Conservation (phyloP, 1,284 basidiomycete species). For the Polyporus tsugae region DNA sequence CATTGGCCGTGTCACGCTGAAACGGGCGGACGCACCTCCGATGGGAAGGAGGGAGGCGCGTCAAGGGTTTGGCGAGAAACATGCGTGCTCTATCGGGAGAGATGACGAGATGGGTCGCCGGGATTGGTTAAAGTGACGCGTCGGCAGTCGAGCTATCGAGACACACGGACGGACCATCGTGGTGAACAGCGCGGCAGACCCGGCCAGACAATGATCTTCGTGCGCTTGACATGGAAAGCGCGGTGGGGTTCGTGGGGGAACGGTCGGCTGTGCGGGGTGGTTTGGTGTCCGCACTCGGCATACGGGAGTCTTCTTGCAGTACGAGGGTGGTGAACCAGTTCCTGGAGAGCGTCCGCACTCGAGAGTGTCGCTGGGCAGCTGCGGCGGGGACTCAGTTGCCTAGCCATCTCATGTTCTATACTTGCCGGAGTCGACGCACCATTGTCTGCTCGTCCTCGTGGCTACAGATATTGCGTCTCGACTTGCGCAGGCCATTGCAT, state of each 20-base stretch:
- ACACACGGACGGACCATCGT: slow-evolving; percentile 3
- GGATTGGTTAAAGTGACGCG: neutral
- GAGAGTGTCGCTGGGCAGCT: neutral
- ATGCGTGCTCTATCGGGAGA: neutral
- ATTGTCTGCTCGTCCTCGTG: neutral
- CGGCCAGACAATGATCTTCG: neutral
- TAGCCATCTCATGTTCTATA: neutral
- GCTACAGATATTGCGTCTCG: neutral
- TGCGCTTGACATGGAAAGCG: slow-evolving; percentile 1
- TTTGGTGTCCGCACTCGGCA: neutral
- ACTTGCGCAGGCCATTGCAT: neutral
- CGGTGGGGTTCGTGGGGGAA: neutral
- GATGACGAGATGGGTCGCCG: neutral
- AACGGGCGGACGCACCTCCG: neutral
- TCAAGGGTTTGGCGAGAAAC: neutral
- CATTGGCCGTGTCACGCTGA: neutral
- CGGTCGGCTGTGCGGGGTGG: neutral
- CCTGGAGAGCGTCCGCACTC: neutral
- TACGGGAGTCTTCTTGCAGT: too few species aligned
- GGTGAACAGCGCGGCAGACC: neutral
- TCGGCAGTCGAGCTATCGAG: neutral
- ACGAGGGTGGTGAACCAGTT: neutral
- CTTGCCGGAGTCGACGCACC: neutral
- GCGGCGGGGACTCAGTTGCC: slow-evolving; percentile 7
- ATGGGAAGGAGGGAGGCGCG: neutral